phyloP scores from a whole-genome alignment of 2,329 filamentous ascomycete species.

The Byssothecium circinans region DNA sequence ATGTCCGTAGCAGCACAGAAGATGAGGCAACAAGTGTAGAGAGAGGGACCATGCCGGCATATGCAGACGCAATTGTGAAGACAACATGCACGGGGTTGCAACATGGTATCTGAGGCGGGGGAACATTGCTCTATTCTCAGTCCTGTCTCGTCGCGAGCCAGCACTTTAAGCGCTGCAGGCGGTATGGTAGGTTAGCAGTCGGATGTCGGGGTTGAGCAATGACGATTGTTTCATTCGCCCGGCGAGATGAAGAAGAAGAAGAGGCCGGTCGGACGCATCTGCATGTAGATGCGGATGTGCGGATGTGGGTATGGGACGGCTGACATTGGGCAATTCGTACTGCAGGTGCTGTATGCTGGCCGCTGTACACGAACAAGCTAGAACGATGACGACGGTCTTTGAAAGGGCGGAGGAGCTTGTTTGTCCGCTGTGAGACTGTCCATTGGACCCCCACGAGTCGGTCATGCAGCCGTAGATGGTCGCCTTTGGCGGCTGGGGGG shows the following conservation, averaged over 20 bases:
- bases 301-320: no score
- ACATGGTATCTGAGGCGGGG: conserved; percentile 5
- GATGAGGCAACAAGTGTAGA: conserved; percentile 7
- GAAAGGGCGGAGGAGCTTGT: conserved; percentile 2
- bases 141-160: neutral
- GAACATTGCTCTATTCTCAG: neutral
- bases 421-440: neutral
- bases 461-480: neutral
- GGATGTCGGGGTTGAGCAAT: neutral
- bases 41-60: neutral
- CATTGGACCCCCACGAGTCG: conserved; percentile 4
- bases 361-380: conserved; percentile 2
- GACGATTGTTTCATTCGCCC: conserved; percentile 2
- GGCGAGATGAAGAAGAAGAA: conserved; percentile 7
- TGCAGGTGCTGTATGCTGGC: no score
- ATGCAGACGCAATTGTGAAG: conserved; percentile 2
- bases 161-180: neutral
- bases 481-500: conserved; percentile 10
- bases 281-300: no score
- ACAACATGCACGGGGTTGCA: conserved; percentile 7
- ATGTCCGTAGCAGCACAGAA: conserved; percentile 4
- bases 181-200: neutral
- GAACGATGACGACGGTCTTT: conserved; percentile 5
- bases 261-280: no score
- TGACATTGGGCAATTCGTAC: no score